phyloP scores from a whole-genome alignment of 805 yeast genomes.

The Suhomyces sp. region DNA sequence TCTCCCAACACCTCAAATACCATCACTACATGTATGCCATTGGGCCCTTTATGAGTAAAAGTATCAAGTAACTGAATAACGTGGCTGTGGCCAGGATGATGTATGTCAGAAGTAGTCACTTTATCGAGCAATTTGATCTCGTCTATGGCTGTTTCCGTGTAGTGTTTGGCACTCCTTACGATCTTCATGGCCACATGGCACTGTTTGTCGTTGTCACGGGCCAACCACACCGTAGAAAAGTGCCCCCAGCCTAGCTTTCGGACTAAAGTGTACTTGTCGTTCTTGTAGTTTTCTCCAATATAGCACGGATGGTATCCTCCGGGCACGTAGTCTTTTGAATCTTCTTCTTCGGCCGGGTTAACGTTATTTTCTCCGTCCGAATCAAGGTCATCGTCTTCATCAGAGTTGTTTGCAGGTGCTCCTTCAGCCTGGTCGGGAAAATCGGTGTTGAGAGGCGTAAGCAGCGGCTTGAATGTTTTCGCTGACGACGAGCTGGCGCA shows the following conservation, averaged over 20 bases:
- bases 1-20: constrained; percentile 97
- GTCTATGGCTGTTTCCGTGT: constrained; percentile 91
- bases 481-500: constrained; percentile 31
- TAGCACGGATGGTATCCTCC: constrained; percentile 97
- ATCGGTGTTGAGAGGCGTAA: constrained; percentile 36
- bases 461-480: constrained; percentile 33
- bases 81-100: constrained; percentile 78
- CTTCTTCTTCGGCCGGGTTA: constrained; percentile 70
- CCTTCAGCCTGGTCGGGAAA: constrained; percentile 19
- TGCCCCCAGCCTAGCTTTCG: constrained; percentile 99
- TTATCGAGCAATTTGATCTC: constrained; percentile 79
- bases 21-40: constrained; percentile 94
- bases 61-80: constrained; percentile 79
- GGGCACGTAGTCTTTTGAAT: constrained; percentile 73
- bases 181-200: constrained; percentile 91
- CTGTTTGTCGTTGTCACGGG: constrained; percentile 52
- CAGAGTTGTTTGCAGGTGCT: constrained; percentile 11
- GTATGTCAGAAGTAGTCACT: constrained; percentile 57
- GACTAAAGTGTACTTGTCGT: constrained; percentile 71
- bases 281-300: constrained; percentile 80
- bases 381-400: constrained; percentile 10
- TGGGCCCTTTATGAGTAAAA: constrained; percentile 82
- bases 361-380: constrained; percentile 25
- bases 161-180: constrained; percentile 86
- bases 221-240: constrained; percentile 94